Evolutionary conservation across 305 asterid species (phyloP).

Genomic region (Solanum chacoense): DNA sequence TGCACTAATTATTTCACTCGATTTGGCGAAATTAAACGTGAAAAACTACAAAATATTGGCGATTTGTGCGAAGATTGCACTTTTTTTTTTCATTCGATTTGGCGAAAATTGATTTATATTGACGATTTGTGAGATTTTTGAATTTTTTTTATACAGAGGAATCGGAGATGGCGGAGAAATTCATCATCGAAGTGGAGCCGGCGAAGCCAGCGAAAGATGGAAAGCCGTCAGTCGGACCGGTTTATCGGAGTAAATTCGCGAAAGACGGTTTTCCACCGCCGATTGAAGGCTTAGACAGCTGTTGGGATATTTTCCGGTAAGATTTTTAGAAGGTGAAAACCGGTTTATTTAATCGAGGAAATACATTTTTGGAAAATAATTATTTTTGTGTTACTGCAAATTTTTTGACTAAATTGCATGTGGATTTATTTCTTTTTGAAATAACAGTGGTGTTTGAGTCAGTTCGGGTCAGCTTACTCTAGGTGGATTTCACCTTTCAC

Average conservation of each 20-base stretch:
- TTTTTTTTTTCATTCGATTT: neutral
- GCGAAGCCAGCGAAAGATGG: slow-evolving; percentile 55
- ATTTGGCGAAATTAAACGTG: neutral
- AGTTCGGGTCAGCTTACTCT: neutral
- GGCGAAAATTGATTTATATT: neutral
- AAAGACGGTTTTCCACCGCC: slow-evolving; percentile 83
- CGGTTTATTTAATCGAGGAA: neutral
- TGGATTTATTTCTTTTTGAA: neutral
- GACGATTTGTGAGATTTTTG: neutral
- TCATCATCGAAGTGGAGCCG: slow-evolving; percentile 62
- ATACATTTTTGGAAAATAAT: neutral
- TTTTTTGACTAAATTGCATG: neutral
- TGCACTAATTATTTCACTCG: neutral
- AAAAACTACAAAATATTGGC: neutral
- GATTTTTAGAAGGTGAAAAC: neutral
- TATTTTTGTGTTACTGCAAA: neutral
- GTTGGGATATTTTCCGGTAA: slow-evolving; percentile 97
- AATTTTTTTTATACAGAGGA: neutral
- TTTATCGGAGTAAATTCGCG: slow-evolving; percentile 65
- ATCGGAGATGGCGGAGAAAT: slow-evolving; percentile 40
- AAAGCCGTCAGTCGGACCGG: slow-evolving; percentile 78
- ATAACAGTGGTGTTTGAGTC: neutral
- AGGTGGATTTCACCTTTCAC: neutral
- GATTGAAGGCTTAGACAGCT: slow-evolving; percentile 58
- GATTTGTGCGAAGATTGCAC: neutral